phyloP scores from a whole-genome alignment of 2,329 filamentous ascomycete genomes.

The Botryotinia globosa region DNA sequence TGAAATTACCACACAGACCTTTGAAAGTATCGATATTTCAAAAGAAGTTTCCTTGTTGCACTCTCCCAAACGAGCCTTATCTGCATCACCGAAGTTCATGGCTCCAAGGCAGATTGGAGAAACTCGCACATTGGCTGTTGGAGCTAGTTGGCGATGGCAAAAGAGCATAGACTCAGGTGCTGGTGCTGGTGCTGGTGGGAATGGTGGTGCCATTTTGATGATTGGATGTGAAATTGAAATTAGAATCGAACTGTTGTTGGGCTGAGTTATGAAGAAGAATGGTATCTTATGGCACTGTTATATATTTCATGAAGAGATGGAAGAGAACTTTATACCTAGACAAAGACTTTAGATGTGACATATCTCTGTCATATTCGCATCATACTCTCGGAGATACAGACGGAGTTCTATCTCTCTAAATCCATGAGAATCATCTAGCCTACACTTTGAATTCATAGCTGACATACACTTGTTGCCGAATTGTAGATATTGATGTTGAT shows the following conservation, averaged over 20 bases:
- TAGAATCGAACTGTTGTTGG: not conserved
- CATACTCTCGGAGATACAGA: not conserved
- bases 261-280: not conserved
- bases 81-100: constrained; percentile 62
- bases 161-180: constrained; percentile 57
- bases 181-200: constrained; percentile 26
- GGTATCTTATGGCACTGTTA: not conserved
- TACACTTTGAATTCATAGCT: not conserved
- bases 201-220: constrained; percentile 21
- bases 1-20: constrained; percentile 60
- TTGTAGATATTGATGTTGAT: not conserved
- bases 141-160: constrained; percentile 64
- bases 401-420: not conserved
- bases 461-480: not conserved
- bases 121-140: constrained; percentile 61
- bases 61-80: constrained; percentile 47
- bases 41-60: constrained; percentile 56
- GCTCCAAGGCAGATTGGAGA: constrained; percentile 63
- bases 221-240: not conserved
- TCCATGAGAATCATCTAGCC: not conserved
- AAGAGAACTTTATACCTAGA: constrained; percentile 2
- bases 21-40: constrained; percentile 54
- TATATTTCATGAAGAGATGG: not conserved
- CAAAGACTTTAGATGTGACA: not conserved
- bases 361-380: not conserved